phyloP scores from a whole-genome alignment of 2,329 filamentous ascomycete species.

The Exophiala spinifera region DNA sequence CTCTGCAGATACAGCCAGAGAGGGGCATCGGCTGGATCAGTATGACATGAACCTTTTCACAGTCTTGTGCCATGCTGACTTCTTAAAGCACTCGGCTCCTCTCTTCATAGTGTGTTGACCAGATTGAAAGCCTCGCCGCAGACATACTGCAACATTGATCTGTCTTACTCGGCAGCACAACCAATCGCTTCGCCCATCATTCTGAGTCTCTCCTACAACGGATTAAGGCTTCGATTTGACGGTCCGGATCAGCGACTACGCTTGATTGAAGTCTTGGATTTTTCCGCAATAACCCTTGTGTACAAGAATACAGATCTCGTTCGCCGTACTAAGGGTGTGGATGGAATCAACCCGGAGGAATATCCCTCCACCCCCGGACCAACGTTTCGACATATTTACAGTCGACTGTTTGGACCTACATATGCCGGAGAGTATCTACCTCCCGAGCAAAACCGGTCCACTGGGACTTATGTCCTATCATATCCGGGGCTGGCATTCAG shows the following conservation, averaged over 20 bases:
- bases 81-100: constrained; percentile 75
- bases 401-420: constrained; percentile 86
- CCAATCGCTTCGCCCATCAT: constrained; percentile 74
- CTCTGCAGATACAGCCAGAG: constrained; percentile 63
- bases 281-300: constrained; percentile 76
- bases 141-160: constrained; percentile 75
- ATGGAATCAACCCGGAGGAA: constrained; percentile 36
- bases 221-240: constrained; percentile 86
- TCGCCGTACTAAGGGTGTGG: constrained; percentile 51
- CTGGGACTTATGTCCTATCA: constrained; percentile 82
- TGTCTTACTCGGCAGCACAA: constrained; percentile 71
- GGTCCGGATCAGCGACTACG: constrained; percentile 87
- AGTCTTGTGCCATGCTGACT: background rate
- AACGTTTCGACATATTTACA: constrained; percentile 85
- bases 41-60: constrained; percentile 31
- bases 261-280: constrained; percentile 86
- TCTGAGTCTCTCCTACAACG: constrained; percentile 76
- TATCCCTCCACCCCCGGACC: constrained; percentile 56
- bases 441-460: constrained; percentile 52
- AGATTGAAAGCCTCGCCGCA: constrained; percentile 84
- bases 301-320: constrained; percentile 80
- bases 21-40: constrained; percentile 63
- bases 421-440: constrained; percentile 90
- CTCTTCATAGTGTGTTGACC: constrained; percentile 83
- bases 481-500: constrained; percentile 94